Percentiles rank a stretch among this genome's conserved stretches.
These are phyloP conservation scores for Xylaria palmicola DNA, from an alignment of 495 filamentous ascomycete species.

Conservation along the genomic window DNA sequence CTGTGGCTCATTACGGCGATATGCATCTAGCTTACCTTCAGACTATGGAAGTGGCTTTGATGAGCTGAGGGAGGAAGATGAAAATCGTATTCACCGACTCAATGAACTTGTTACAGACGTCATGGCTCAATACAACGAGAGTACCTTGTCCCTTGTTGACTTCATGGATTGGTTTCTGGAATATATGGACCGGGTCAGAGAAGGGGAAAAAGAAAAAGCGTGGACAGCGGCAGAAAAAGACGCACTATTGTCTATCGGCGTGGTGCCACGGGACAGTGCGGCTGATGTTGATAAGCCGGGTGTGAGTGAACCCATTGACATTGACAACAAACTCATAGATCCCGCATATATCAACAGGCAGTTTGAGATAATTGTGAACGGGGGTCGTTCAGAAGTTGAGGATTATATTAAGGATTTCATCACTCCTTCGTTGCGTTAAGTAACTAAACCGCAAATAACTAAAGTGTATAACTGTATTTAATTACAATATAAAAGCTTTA, in stretches of 20 bases:
- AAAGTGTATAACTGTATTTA: too few relatives aligned
- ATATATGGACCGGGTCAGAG: not conserved
- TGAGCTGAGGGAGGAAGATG: not conserved
- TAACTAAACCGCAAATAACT: too few relatives aligned
- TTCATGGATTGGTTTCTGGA: not conserved
- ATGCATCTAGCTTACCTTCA: not conserved
- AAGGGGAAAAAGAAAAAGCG: not conserved
- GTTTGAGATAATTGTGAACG: conserved; percentile 1
- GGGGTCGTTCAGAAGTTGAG: not conserved
- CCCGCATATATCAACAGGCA: not conserved
- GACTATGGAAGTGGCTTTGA: not conserved
- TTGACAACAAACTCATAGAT: not conserved
- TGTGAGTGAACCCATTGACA: not conserved
- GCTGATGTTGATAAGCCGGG: not conserved
- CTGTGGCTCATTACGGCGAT: not conserved
- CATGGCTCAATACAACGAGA: not conserved
- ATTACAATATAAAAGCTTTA: too few relatives aligned
- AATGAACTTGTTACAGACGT: not conserved
- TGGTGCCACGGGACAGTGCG: not conserved
- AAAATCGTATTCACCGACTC: not conserved
- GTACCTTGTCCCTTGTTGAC: not conserved
- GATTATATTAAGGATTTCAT: too few relatives aligned
- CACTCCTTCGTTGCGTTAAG: too few relatives aligned
- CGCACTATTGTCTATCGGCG: not conserved
- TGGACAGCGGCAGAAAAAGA: not conserved